phyloP scores from a whole-genome alignment of 2,329 filamentous ascomycete species.

The Aspergillus pseudoterreus region DNA sequence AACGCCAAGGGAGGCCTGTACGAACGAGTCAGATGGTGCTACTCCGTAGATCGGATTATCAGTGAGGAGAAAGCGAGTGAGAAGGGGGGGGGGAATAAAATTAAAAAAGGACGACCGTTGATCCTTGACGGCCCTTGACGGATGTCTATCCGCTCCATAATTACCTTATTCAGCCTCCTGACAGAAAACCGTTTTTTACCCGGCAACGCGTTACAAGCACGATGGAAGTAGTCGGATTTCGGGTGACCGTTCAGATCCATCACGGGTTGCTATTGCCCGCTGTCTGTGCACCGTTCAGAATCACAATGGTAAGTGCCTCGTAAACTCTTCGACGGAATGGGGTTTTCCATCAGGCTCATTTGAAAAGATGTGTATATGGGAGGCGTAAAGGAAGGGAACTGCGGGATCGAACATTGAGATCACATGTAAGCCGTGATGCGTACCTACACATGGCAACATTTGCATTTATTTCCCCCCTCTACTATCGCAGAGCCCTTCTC shows the following conservation, averaged over 20 bases:
- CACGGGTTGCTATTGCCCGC: slow-evolving; percentile 8
- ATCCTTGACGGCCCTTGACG: not conserved
- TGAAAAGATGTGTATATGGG: no score
- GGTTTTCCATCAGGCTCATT: not conserved
- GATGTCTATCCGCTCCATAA: not conserved
- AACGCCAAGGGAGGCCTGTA: not conserved
- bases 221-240: slow-evolving; percentile 13
- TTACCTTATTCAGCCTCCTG: slow-evolving; percentile 9
- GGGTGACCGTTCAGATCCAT: slow-evolving; percentile 19
- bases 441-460: no score
- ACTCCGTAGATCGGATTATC: not conserved
- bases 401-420: no score
- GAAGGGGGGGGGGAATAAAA: not conserved
- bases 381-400: no score
- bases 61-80: not conserved
- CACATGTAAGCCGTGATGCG: no score
- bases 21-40: not conserved
- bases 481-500: no score
- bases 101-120: not conserved
- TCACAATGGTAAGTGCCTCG: not conserved
- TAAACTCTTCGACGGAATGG: not conserved
- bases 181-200: slow-evolving; percentile 12
- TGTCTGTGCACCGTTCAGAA: slow-evolving; percentile 15
- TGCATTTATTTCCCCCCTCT: no score
- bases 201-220: slow-evolving; percentile 8